phyloP scores from a whole-genome alignment of 176 grass and related monocot genomes.

The Cenchrus purpureus region DNA sequence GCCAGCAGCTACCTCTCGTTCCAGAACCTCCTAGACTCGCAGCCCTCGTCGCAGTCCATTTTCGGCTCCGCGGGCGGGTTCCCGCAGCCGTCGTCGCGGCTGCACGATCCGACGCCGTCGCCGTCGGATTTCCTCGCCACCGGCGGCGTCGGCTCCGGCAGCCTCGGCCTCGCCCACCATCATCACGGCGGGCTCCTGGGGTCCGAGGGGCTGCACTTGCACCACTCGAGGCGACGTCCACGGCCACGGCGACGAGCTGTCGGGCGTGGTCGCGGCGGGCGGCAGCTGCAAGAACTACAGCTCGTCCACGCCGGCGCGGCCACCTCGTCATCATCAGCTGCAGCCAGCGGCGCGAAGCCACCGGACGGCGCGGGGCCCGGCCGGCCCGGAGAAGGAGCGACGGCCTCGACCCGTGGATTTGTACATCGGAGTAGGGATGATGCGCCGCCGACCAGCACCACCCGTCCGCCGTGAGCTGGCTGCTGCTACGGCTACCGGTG shows the following conservation, averaged over 20 bases:
- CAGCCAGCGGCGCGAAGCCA: constrained; percentile 13
- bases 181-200: constrained; percentile 51
- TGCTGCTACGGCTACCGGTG: neutral
- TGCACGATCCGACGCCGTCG: constrained; percentile 46
- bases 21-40: constrained; percentile 55
- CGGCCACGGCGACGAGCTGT: constrained; percentile 48
- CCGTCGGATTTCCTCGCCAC: constrained; percentile 45
- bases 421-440: constrained; percentile 57
- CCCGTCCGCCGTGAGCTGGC: neutral
- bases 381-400: constrained; percentile 18
- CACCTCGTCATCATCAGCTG: constrained; percentile 30
- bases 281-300: constrained; percentile 67
- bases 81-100: constrained; percentile 27
- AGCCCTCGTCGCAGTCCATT: constrained; percentile 29
- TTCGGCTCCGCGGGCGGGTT: constrained; percentile 45
- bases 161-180: constrained; percentile 45
- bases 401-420: constrained; percentile 60
- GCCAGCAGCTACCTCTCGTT: constrained; percentile 52
- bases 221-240: constrained; percentile 33
- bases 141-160: neutral
- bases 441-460: too few relatives aligned
- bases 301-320: constrained; percentile 22
- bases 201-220: constrained; percentile 49
- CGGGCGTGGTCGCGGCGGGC: constrained; percentile 48
- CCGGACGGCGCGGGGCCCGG: constrained; percentile 12